These are phyloP conservation scores for Umbelopsis sp. DNA, from an alignment of 192 early-diverging fungal species.

Conservation along the genomic window DNA sequence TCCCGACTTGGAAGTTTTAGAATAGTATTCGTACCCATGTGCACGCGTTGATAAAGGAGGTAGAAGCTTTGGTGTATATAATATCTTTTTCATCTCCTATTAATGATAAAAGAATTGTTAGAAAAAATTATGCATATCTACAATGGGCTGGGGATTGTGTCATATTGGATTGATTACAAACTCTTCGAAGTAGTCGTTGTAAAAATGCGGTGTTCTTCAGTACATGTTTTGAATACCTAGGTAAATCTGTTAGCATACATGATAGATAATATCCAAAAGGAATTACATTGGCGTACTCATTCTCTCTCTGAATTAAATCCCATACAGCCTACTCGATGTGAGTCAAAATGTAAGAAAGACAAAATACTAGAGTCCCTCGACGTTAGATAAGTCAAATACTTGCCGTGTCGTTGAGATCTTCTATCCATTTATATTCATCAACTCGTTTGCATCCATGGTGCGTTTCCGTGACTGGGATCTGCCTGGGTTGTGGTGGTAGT, in stretches of 20 bases:
- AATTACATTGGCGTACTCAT: constrained; percentile 39
- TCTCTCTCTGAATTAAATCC: constrained; percentile 52
- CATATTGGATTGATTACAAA: not conserved
- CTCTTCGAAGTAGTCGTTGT: not conserved
- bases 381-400: constrained; percentile 10
- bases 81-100: constrained; percentile 56
- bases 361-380: not conserved
- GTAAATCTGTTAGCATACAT: not conserved
- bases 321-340: constrained; percentile 39
- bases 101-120: not conserved
- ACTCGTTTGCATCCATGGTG: constrained; percentile 41
- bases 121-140: too few relatives aligned
- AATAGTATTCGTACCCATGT: constrained; percentile 57
- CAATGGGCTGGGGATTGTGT: too few relatives aligned
- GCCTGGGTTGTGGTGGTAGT: not conserved
- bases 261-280: not conserved
- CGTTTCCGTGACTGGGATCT: constrained; percentile 2
- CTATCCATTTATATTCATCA: constrained; percentile 58
- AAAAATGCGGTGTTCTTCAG: constrained; percentile 19
- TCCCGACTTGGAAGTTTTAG: constrained; percentile 46
- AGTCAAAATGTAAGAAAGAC: not conserved
- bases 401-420: constrained; percentile 51
- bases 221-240: constrained; percentile 22
- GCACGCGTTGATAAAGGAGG: constrained; percentile 49
- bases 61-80: constrained; percentile 40